These are phyloP conservation scores for Dillenia suffruticosa DNA, from an alignment of 164 flowering plant species.

Conservation along the genomic window DNA sequence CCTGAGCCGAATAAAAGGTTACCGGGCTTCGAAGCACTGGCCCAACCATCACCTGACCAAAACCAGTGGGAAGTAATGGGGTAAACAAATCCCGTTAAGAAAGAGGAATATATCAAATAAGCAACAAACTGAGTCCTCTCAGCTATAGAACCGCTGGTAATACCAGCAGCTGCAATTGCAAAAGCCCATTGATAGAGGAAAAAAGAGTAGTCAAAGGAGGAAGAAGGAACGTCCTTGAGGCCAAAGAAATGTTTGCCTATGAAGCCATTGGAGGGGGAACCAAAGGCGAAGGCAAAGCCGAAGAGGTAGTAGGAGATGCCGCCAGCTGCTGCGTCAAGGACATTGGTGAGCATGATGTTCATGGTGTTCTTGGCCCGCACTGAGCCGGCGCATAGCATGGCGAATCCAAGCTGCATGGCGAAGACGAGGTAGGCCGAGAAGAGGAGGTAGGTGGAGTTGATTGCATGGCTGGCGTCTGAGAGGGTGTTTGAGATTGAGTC, in stretches of 20 bases:
- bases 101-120: constrained; percentile 24
- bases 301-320: constrained; percentile 49
- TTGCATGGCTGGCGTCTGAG: constrained; percentile 19
- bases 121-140: constrained; percentile 35
- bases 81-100: constrained; percentile 30
- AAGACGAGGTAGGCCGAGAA: constrained; percentile 35
- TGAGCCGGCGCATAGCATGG: constrained; percentile 61
- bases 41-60: constrained; percentile 32
- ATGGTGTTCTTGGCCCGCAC: constrained; percentile 61
- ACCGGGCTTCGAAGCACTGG: constrained; percentile 9
- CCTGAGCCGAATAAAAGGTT: constrained; percentile 27
- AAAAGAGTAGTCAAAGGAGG: constrained; percentile 17
- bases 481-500: constrained; percentile 6
- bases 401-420: constrained; percentile 42
- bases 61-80: constrained; percentile 32
- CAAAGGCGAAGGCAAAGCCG: constrained; percentile 51
- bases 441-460: constrained; percentile 29
- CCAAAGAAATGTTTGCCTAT: constrained; percentile 28
- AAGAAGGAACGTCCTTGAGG: constrained; percentile 14
- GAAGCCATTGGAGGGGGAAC: constrained; percentile 29
- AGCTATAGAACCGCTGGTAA: constrained; percentile 32
- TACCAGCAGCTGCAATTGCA: constrained; percentile 30
- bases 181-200: constrained; percentile 30
- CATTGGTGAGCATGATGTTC: constrained; percentile 63
- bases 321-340: constrained; percentile 57